These are phyloP conservation scores for Litsea cubeba DNA, from an alignment of 164 flowering plant genomes.

Conservation along the genomic window DNA sequence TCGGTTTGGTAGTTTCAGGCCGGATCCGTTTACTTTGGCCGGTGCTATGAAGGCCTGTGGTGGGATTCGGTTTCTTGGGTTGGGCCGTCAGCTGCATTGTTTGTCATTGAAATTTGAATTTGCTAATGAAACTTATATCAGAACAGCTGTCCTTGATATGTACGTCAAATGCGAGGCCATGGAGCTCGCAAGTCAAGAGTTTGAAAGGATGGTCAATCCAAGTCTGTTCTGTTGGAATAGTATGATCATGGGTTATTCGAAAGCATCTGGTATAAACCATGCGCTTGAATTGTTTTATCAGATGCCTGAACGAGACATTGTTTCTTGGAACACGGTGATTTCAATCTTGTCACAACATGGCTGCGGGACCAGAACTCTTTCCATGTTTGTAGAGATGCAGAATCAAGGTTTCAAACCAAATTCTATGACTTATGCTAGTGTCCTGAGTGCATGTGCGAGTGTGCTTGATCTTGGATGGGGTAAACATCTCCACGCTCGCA, in stretches of 20 bases:
- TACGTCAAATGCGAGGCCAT: constrained; percentile 31
- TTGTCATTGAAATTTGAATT: constrained; percentile 30
- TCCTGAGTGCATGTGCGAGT: constrained; percentile 46
- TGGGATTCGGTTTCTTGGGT: constrained; percentile 15
- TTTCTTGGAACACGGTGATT: constrained; percentile 53
- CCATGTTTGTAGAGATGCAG: constrained; percentile 44
- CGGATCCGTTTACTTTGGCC: constrained; percentile 29
- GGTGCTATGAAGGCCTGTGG: constrained; percentile 50
- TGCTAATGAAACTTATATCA: constrained; percentile 14
- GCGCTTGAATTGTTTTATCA: constrained; percentile 29
- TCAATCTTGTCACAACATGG: constrained; percentile 47
- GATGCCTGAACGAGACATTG: constrained; percentile 41
- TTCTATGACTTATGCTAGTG: constrained; percentile 48
- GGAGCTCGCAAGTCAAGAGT: constrained; percentile 26
- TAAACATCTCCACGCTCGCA: constrained; percentile 47
- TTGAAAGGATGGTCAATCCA: constrained; percentile 27
- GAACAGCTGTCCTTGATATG: constrained; percentile 32
- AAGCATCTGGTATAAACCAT: constrained; percentile 20
- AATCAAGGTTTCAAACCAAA: constrained; percentile 36
- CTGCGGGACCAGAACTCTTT: constrained; percentile 25
- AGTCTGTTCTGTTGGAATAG: constrained; percentile 50
- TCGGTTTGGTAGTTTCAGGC: constrained; percentile 12
- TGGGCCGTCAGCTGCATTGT: constrained; percentile 36
- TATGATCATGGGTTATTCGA: constrained; percentile 45
- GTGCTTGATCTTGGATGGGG: constrained; percentile 48